Conservation (phyloP, 139 green algal genomes). For the Tetradesmus lagerheimii region DNA sequence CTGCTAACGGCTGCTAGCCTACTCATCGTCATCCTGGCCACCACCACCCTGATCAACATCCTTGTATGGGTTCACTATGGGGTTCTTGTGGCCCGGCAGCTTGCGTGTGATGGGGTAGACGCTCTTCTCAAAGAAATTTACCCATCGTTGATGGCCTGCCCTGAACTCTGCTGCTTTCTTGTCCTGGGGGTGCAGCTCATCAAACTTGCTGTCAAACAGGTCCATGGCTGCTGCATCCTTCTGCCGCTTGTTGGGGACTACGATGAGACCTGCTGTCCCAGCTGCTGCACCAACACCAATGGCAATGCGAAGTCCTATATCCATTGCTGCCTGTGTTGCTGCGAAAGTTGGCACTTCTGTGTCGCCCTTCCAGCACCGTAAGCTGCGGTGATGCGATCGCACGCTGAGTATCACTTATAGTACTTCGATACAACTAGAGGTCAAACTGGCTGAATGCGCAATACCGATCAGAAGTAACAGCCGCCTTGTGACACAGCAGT, state of each 20-base stretch:
- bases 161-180: slow-evolving; percentile 58
- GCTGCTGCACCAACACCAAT: slow-evolving; percentile 38
- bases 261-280: slow-evolving; percentile 47
- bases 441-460: not conserved
- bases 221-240: slow-evolving; percentile 61
- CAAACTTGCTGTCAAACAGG: slow-evolving; percentile 58
- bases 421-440: not conserved
- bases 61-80: slow-evolving; percentile 70
- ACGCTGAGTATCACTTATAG: not conserved
- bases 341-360: not conserved
- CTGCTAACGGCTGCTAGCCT: slow-evolving; percentile 1
- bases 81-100: slow-evolving; percentile 62
- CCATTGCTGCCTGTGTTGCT: slow-evolving; percentile 22
- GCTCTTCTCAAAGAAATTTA: slow-evolving; percentile 64
- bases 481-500: slow-evolving; percentile 2
- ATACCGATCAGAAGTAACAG: not conserved
- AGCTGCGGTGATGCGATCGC: not conserved
- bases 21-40: slow-evolving; percentile 51
- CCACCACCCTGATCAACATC: slow-evolving; percentile 36
- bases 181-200: slow-evolving; percentile 53
- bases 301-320: slow-evolving; percentile 49
- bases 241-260: slow-evolving; percentile 59
- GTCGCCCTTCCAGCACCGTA: not conserved
- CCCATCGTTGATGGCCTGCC: slow-evolving; percentile 61
- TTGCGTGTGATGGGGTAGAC: slow-evolving; percentile 65